Percentiles rank a stretch among this genome's conserved stretches.
These are phyloP conservation scores for Seminavis robusta DNA, from an alignment of 108 stramenopile genomes.

Conservation along the genomic window DNA sequence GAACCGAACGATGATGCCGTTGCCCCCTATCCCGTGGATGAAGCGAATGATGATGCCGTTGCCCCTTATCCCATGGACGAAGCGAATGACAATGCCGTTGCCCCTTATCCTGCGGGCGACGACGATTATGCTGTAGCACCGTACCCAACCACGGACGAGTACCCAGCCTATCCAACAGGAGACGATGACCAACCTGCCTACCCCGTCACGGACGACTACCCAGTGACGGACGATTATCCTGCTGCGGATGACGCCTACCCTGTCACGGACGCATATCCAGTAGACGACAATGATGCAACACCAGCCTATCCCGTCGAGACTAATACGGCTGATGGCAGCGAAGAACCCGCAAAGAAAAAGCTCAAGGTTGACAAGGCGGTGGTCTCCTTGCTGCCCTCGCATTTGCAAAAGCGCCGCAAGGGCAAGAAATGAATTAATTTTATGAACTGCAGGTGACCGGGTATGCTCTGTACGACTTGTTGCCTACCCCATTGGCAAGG, in stretches of 20 bases:
- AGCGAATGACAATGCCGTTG: not conserved
- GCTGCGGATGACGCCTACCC: slow-evolving; percentile 18
- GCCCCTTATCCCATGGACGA: slow-evolving; percentile 19
- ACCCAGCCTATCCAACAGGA: slow-evolving; percentile 2
- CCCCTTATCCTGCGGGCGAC: slow-evolving; percentile 19
- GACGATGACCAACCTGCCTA: not conserved
- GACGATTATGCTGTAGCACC: not conserved
- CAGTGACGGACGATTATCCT: slow-evolving; percentile 23
- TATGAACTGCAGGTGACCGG: too few species aligned
- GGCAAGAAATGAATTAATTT: too few species aligned
- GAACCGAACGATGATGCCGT: slow-evolving; percentile 1
- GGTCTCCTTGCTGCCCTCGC: slow-evolving; percentile 67
- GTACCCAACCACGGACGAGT: not conserved
- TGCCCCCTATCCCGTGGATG: slow-evolving; percentile 3
- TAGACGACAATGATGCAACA: not conserved
- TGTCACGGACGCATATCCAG: slow-evolving; percentile 30
- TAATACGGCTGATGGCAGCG: not conserved
- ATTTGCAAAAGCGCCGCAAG: slow-evolving; percentile 41
- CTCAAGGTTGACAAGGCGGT: slow-evolving; percentile 70
- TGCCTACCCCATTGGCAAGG: too few species aligned
- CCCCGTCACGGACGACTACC: slow-evolving; percentile 20
- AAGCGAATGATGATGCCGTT: not conserved
- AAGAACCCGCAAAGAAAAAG: slow-evolving; percentile 32
- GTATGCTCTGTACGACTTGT: too few species aligned
- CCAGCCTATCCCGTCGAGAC: slow-evolving; percentile 4